A percentile compares a stretch with the other conserved stretches of the same genome.
These are phyloP conservation scores for Leishmania guyanensis DNA, from an alignment of 208 protist species.

Conservation along the genomic window DNA sequence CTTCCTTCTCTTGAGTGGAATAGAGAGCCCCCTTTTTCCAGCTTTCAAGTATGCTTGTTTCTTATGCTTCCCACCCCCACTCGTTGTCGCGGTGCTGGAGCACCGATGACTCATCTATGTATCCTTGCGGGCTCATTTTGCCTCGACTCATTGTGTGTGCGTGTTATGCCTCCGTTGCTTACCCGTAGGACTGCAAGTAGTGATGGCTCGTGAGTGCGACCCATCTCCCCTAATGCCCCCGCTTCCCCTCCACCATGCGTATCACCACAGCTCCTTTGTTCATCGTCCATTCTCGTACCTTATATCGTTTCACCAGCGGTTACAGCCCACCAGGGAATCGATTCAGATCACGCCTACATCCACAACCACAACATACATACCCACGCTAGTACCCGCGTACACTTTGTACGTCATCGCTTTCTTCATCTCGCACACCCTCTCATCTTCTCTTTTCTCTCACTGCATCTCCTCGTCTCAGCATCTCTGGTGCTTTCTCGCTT, in stretches of 20 bases:
- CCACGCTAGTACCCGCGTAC: neutral
- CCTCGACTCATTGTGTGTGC: neutral
- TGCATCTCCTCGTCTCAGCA: neutral
- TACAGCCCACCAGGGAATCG: neutral
- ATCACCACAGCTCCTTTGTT: neutral
- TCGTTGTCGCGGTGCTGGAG: neutral
- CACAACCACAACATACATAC: neutral
- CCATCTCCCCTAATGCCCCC: neutral
- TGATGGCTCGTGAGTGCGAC: neutral
- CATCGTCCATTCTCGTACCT: neutral
- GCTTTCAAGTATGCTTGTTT: neutral
- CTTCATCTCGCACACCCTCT: neutral
- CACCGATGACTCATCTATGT: neutral
- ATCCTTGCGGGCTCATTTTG: neutral
- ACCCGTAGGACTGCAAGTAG: neutral
- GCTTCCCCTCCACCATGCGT: neutral
- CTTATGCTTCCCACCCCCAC: neutral
- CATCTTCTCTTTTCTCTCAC: conserved; percentile 16
- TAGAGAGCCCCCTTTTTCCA: neutral
- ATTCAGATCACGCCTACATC: neutral
- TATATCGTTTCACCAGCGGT: neutral
- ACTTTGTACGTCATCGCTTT: neutral
- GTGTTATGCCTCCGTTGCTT: neutral
- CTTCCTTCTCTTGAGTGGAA: neutral
- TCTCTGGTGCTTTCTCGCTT: neutral